Percentiles rank a stretch among this genome's conserved stretches.
These are phyloP conservation scores for Singerocomus rubriflavus DNA, from an alignment of 1,284 basidiomycete species.

Conservation along the genomic window DNA sequence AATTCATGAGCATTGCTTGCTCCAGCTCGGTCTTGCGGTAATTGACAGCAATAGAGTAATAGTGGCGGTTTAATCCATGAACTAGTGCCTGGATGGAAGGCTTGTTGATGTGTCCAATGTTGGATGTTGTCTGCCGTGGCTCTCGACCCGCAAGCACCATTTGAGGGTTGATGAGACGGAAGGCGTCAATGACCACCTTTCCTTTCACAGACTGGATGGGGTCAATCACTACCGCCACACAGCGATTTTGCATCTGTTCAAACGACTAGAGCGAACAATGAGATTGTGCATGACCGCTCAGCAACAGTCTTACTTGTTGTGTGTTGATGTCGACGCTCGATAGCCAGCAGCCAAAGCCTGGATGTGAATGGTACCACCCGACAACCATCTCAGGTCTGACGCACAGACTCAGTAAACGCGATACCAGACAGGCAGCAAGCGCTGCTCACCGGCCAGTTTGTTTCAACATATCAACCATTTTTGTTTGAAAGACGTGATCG, in stretches of 20 bases:
- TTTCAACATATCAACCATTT: constrained; percentile 99
- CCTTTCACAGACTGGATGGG: constrained; percentile 99
- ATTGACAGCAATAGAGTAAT: constrained; percentile 95
- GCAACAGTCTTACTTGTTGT: constrained; percentile 69
- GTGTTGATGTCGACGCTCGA: constrained; percentile 99
- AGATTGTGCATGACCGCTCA: constrained; percentile 8
- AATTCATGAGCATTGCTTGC: constrained; percentile 97
- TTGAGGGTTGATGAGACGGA: constrained; percentile 91
- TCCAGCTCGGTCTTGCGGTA: constrained; percentile 97
- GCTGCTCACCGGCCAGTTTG: constrained; percentile 85
- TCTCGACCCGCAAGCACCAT: constrained; percentile 88
- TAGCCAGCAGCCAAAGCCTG: constrained; percentile 99
- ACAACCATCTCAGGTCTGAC: constrained; percentile 96
- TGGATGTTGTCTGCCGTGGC: constrained; percentile 95
- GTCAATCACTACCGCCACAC: constrained; percentile 97
- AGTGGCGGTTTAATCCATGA: constrained; percentile 94
- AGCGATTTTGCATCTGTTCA: constrained; percentile 91
- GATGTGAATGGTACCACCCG: constrained; percentile 99
- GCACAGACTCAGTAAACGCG: constrained; percentile 4
- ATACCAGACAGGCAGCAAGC: neutral
- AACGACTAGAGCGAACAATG: constrained; percentile 69
- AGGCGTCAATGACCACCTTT: constrained; percentile 99
- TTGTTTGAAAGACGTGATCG: constrained; percentile 98
- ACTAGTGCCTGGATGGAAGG: constrained; percentile 97
- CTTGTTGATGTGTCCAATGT: constrained; percentile 98